These are phyloP conservation scores for Breviolum minutum DNA, from an alignment of 73 alveolate species.

Conservation along the genomic window DNA sequence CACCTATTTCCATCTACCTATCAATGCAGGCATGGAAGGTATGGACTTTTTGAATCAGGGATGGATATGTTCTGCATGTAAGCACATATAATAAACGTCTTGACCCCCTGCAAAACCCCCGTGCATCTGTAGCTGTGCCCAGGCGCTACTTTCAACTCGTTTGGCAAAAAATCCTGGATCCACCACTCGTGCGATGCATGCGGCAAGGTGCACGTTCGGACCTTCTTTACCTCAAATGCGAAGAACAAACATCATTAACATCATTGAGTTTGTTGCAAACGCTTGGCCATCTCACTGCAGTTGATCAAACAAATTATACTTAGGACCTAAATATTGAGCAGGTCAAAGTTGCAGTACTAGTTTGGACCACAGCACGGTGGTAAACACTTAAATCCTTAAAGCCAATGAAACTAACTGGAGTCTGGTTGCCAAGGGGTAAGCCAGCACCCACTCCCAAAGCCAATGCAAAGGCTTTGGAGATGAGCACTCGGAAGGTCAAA, in stretches of 20 bases:
- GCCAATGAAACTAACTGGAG: neutral
- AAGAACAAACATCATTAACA: too few relatives aligned
- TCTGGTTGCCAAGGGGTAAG: slow-evolving; percentile 52
- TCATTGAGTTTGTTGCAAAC: too few relatives aligned
- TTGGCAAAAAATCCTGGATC: slow-evolving; percentile 48
- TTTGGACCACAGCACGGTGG: too few relatives aligned
- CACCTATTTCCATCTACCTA: neutral
- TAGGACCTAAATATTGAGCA: too few relatives aligned
- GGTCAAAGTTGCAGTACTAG: too few relatives aligned
- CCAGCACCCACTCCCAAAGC: slow-evolving; percentile 88
- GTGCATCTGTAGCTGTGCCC: too few relatives aligned
- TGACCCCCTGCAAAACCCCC: too few relatives aligned
- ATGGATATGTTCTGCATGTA: neutral
- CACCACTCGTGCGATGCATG: slow-evolving; percentile 62
- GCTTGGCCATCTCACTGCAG: too few relatives aligned
- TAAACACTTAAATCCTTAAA: too few relatives aligned
- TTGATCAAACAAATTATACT: too few relatives aligned
- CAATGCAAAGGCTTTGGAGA: slow-evolving; percentile 54
- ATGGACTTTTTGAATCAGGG: neutral
- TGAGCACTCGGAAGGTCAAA: slow-evolving; percentile 60
- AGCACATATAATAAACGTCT: too few relatives aligned
- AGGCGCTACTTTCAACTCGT: slow-evolving; percentile 17
- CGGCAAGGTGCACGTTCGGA: slow-evolving; percentile 86
- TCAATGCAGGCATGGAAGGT: too few relatives aligned
- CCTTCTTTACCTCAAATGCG: slow-evolving; percentile 3